Conservation (phyloP, 192 early-diverging fungal species). For the Thoreauomyces humboldtii region DNA sequence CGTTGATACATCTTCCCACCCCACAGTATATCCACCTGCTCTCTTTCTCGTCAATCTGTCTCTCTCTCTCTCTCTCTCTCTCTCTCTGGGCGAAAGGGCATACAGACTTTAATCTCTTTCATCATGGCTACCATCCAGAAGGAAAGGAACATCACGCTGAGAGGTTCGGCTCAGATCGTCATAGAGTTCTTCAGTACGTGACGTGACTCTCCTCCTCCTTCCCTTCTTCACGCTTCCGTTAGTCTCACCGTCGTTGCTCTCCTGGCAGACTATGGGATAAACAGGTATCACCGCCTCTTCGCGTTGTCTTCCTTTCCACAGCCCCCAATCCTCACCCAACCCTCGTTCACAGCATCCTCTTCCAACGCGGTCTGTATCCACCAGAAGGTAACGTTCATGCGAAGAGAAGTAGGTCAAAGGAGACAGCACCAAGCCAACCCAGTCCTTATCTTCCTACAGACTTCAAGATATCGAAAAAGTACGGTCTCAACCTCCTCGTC, state of each 20-base stretch:
- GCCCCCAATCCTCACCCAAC: no score
- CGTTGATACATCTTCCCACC: no score
- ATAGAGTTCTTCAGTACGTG: conserved; percentile 83
- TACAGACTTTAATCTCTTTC: no score
- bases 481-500: conserved; percentile 81
- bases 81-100: no score
- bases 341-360: conserved; percentile 72
- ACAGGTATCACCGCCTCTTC: no score
- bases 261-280: conserved; percentile 65
- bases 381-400: conserved; percentile 58
- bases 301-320: no score
- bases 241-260: no score
- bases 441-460: conserved; percentile 34
- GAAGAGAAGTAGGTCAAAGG: not conserved
- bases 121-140: conserved; percentile 24
- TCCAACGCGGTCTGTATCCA: conserved; percentile 92
- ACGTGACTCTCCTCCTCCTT: not conserved
- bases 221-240: no score
- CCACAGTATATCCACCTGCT: no score
- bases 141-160: conserved; percentile 65
- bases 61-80: no score
- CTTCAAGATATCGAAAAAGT: conserved; percentile 82
- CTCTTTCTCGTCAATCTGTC: no score
- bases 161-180: conserved; percentile 80
- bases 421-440: not conserved